Base-by-base conservation (phyloP, 805 yeast genomes). In the Pichia exigua region DNA sequence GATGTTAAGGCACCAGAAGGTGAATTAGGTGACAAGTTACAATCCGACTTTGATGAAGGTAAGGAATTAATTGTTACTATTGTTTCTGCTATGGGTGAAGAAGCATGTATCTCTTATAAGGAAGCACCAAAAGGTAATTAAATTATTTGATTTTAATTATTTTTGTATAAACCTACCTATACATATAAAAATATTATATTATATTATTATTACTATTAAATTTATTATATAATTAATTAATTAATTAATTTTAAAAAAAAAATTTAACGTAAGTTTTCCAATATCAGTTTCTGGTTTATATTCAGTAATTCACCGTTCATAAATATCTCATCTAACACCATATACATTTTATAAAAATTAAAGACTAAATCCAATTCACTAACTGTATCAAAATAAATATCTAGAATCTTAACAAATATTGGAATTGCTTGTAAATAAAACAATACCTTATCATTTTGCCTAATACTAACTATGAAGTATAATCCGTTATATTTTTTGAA, bases 31-130 rank as follows among this genome's bases (percentile, higher is more conserved):
- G 94, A 87, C 68, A 81, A 83, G 76, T 71, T 94, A 73, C 94
- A 87, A 79, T 67, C 86, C 60, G 96, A 90, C 65, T 94, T 89
- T 75, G 97, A 94, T 68, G 97, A 89, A 59, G 98, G 97, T 76
- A 94, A 92, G 84, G 99, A 94, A 73, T 83, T 94, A 73, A 77
- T 87, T 70, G 96, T 94, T 69, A 90, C 99, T 70, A 87, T 94
- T 79, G 87, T 94, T 76, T 76, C 96, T 62, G 95, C 99, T 67
- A 94, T 94, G 99, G 95, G 89, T 75, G 99, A 94, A 83, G 99
- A 94, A 82, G 97, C 98, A 73, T 95, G 96, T 67, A 86, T 94
- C 72, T 85, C 97, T 68, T 87, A 77, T 92, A 94, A 92, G 85
- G 99, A 94, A 79, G 96, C 98, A 72, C 97, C 98, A 77, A 87